Conservation (phyloP, 108 stramenopile species). For the Conticribra guillardii region DNA sequence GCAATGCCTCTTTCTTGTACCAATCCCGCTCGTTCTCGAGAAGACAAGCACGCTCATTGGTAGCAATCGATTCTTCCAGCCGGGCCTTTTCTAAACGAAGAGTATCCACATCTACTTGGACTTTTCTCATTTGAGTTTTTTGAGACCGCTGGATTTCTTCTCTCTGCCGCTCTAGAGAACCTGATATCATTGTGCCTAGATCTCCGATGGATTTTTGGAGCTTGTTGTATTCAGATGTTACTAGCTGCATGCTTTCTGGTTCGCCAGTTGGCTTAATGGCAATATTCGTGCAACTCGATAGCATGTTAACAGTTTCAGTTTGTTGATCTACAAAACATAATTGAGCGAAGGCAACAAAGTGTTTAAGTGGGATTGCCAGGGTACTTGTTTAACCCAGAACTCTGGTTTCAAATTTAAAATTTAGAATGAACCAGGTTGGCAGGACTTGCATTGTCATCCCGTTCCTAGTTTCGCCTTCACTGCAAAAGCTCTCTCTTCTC, state of each 20-base stretch:
- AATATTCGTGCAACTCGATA: too few relatives aligned
- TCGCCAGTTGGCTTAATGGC: neutral
- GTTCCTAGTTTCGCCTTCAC: too few relatives aligned
- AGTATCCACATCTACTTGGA: conserved; percentile 17
- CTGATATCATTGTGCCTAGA: conserved; percentile 7
- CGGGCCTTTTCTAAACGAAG: conserved; percentile 25
- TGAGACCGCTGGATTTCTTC: conserved; percentile 30
- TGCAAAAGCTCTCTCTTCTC: too few relatives aligned
- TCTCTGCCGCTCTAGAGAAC: conserved; percentile 24
- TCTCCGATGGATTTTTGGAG: conserved; percentile 35
- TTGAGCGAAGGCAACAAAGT: too few relatives aligned
- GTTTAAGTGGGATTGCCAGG: too few relatives aligned
- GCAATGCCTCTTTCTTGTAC: conserved; percentile 53
- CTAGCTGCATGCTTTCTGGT: conserved; percentile 12
- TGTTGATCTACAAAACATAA: neutral
- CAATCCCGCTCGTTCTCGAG: conserved; percentile 53
- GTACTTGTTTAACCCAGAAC: too few relatives aligned
- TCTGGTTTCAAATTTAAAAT: too few relatives aligned
- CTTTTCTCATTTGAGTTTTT: conserved; percentile 18
- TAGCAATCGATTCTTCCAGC: conserved; percentile 43
- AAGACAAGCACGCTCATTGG: conserved; percentile 35
- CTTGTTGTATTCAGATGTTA: conserved; percentile 27
- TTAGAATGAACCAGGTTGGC: too few relatives aligned
- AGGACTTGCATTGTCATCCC: too few relatives aligned
- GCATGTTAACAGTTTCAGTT: neutral